Percentiles rank a stretch among this genome's conserved stretches.
phyloP scores from a whole-genome alignment of 192 early-diverging fungal genomes.

The Linnemannia schmuckeri region DNA sequence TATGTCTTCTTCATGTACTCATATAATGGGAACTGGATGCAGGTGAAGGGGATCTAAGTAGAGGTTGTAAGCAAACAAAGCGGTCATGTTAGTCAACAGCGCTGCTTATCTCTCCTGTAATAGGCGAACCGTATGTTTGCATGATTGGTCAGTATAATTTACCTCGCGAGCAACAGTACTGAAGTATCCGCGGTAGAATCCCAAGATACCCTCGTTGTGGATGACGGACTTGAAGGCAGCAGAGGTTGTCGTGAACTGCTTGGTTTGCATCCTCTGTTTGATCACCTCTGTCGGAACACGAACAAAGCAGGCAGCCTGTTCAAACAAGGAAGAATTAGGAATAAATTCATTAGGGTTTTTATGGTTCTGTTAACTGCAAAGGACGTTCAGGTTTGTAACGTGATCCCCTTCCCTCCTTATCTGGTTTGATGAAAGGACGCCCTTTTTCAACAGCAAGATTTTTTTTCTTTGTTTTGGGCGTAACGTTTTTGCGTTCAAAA shows the following conservation, averaged over 20 bases:
- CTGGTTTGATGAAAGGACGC: background rate
- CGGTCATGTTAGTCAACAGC: background rate
- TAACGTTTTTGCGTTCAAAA: background rate
- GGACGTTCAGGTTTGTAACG: background rate
- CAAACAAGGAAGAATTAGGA: background rate
- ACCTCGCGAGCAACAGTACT: conserved; percentile 94
- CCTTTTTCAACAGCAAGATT: background rate
- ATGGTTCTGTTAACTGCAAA: too few relatives aligned
- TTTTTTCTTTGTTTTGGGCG: too few relatives aligned
- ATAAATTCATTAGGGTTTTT: background rate
- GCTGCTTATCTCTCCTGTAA: background rate
- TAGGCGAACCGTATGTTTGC: background rate
- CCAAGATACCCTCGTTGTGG: conserved; percentile 78
- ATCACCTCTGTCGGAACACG: conserved; percentile 96
- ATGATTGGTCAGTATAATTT: background rate
- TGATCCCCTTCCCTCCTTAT: background rate
- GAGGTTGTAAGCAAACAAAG: background rate
- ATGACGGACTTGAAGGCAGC: conserved; percentile 76
- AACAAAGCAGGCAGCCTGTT: conserved; percentile 87
- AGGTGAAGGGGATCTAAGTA: conserved; percentile 90
- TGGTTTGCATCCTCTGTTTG: conserved; percentile 96
- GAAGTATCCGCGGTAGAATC: conserved; percentile 93
- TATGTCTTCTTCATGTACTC: conserved; percentile 85
- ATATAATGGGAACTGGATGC: conserved; percentile 97
- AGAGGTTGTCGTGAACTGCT: conserved; percentile 75